phyloP scores from a whole-genome alignment of 2,329 filamentous ascomycete genomes.

The Cladosporium sp. region DNA sequence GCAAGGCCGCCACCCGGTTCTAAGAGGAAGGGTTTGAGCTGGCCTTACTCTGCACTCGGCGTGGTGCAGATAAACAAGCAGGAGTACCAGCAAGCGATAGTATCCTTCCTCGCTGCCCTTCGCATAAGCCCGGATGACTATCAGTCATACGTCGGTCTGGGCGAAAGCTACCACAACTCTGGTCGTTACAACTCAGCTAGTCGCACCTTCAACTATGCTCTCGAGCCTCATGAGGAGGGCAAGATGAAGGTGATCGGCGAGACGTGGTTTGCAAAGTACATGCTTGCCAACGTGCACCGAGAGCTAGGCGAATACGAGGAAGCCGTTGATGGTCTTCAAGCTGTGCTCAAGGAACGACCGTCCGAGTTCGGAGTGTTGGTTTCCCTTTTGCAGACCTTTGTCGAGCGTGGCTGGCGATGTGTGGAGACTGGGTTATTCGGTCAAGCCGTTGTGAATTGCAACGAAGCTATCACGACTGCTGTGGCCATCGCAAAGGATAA shows the following conservation, averaged over 20 bases:
- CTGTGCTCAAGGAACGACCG: conserved; percentile 64
- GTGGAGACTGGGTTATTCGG: conserved; percentile 83
- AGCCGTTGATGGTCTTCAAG: conserved; percentile 70
- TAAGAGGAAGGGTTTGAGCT: conserved; percentile 87
- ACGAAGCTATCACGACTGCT: conserved; percentile 65
- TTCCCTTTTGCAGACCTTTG: conserved; percentile 79
- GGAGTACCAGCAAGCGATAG: conserved; percentile 81
- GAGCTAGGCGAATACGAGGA: conserved; percentile 88
- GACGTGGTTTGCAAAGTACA: conserved; percentile 93
- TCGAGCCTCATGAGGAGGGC: conserved; percentile 63
- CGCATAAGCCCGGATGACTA: conserved; percentile 82
- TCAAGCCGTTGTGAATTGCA: conserved; percentile 68
- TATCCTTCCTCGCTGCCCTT: conserved; percentile 86
- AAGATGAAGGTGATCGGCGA: conserved; percentile 58
- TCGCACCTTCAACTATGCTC: conserved; percentile 82
- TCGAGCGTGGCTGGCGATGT: conserved; percentile 73
- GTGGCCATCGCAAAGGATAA: conserved; percentile 56
- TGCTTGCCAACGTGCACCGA: conserved; percentile 90
- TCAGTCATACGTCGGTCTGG: conserved; percentile 91
- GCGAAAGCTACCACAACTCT: conserved; percentile 95
- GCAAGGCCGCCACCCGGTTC: conserved; percentile 86
- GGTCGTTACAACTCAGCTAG: conserved; percentile 91
- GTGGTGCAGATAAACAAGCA: conserved; percentile 94
- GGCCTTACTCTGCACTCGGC: conserved; percentile 90
- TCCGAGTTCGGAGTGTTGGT: conserved; percentile 82